These are phyloP conservation scores for Suillus americanus DNA, from an alignment of 768 basidiomycete genomes.

Conservation along the genomic window DNA sequence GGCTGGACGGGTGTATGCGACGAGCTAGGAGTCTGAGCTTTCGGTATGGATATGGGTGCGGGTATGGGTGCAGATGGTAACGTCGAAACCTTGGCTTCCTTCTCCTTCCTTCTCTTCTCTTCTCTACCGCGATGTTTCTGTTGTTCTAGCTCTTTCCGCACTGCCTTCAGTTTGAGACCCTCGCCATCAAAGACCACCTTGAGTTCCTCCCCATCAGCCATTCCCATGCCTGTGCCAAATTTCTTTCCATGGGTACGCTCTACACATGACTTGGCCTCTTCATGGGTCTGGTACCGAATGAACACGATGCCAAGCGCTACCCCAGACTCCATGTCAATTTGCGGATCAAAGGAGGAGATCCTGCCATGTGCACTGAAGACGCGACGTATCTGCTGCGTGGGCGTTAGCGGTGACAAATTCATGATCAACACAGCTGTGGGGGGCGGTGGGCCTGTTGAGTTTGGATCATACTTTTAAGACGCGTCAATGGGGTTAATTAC, in stretches of 20 bases:
- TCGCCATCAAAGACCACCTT: conserved; percentile 81
- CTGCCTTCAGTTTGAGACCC: conserved; percentile 58
- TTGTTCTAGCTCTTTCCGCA: conserved; percentile 63
- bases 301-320: conserved; percentile 80
- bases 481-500: conserved; percentile 5
- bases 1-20: conserved; percentile 21
- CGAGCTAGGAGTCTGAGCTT: conserved; percentile 24
- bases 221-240: conserved; percentile 46
- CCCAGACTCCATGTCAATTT: conserved; percentile 79
- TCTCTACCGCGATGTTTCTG: conserved; percentile 46
- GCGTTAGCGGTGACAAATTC: conserved; percentile 69
- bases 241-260: conserved; percentile 65
- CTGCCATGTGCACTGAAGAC: conserved; percentile 65
- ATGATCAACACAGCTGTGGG: conserved; percentile 72
- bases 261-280: conserved; percentile 69
- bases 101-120: conserved; percentile 46
- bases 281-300: conserved; percentile 63
- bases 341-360: conserved; percentile 68
- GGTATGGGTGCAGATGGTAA: conserved; percentile 11
- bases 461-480: conserved; percentile 62
- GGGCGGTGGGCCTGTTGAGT: conserved; percentile 72
- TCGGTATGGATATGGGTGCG: conserved; percentile 13
- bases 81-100: conserved; percentile 22
- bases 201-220: conserved; percentile 57
- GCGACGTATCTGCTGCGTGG: conserved; percentile 60